Evolutionary conservation across 352 stramenopile genomes (phyloP).

Genomic region (Phytophthora chlamydospora): DNA sequence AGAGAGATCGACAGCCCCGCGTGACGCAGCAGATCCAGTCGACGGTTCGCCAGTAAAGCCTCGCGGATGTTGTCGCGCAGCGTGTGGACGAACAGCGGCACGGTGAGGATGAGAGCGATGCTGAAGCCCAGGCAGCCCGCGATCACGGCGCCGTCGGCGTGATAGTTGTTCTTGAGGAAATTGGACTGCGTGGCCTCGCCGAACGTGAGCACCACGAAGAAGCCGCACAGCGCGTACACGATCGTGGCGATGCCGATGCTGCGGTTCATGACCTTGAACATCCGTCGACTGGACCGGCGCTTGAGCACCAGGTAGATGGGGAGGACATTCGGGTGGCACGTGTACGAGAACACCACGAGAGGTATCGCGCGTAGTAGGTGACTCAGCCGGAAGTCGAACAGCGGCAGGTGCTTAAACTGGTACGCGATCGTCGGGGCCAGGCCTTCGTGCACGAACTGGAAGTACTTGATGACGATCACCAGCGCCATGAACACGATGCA

Average conservation of each 20-base stretch:
- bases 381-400: slow-evolving; percentile 72
- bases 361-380: slow-evolving; percentile 76
- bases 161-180: slow-evolving; percentile 91
- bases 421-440: slow-evolving; percentile 67
- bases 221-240: slow-evolving; percentile 80
- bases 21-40: slow-evolving; percentile 56
- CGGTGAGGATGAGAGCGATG: slow-evolving; percentile 81
- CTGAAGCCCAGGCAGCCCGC: slow-evolving; percentile 80
- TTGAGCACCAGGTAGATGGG: slow-evolving; percentile 91
- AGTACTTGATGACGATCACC: slow-evolving; percentile 91
- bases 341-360: slow-evolving; percentile 90
- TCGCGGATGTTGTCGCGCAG: slow-evolving; percentile 87
- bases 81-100: slow-evolving; percentile 87
- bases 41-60: slow-evolving; percentile 55
- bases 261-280: slow-evolving; percentile 91
- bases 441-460: slow-evolving; percentile 82
- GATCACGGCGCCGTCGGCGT: slow-evolving; percentile 68
- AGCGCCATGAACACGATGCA: slow-evolving; percentile 90
- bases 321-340: slow-evolving; percentile 89
- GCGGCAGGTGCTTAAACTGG: slow-evolving; percentile 74
- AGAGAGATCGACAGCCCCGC: slow-evolving; percentile 58
- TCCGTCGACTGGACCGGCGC: slow-evolving; percentile 75
- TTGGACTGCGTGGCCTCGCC: slow-evolving; percentile 79
- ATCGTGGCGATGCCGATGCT: slow-evolving; percentile 77
- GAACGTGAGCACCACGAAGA: slow-evolving; percentile 89